Base-by-base conservation (phyloP, 805 yeast species). In the Ogataea pignaliae region DNA sequence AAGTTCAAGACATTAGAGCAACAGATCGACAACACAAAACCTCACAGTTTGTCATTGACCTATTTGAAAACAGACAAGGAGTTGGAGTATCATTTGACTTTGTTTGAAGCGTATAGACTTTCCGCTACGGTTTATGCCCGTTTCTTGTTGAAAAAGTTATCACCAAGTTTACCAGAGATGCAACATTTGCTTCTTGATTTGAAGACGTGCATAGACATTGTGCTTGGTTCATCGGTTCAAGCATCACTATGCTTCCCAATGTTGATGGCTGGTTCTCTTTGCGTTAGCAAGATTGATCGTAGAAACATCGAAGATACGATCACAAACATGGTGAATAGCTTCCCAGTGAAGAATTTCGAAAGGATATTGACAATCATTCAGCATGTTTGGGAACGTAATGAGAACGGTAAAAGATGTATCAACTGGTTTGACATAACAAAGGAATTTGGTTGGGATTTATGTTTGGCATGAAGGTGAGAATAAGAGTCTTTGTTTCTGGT, bases 381-480 rank as follows among this genome's bases (percentile, higher is more conserved):
- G 36, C 57, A 60, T 34, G 57, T 61, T 5, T 70, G 75, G 75
- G 54, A 55, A 17, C 29, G 53, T 34, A 67, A 68, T 43, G 36
- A 45, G 9, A 46, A 57, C 16, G 72, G 72, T 2, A 46, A 46
- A 13, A 40, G 52, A 15, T 63, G 64, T 45, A 55, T 66, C 13
- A 65, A 65, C 44, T 70, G 71, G 70, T 63, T 59, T 40, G 62
- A 61, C 29, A 53, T 69, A 9, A 54, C 70, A 1, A 55, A 55
- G 13, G 47, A 56, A 16, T 39, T 67, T 35, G 71, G 68, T 0
- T 68, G 72, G 72, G 50, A 47, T 36, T 37, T 56, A 9, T 55
- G 53, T 41, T 47, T 56, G 21, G 57, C 59, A 21, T 55, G 37
- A 21, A 21, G 4, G 7, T 21, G n/a, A n/a, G n/a, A n/a, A n/a